A percentile compares a stretch with the other conserved stretches of the same genome.
Evolutionary conservation across 306 rosid genomes (phyloP).

Genomic region (Pterocarpus santalinus): DNA sequence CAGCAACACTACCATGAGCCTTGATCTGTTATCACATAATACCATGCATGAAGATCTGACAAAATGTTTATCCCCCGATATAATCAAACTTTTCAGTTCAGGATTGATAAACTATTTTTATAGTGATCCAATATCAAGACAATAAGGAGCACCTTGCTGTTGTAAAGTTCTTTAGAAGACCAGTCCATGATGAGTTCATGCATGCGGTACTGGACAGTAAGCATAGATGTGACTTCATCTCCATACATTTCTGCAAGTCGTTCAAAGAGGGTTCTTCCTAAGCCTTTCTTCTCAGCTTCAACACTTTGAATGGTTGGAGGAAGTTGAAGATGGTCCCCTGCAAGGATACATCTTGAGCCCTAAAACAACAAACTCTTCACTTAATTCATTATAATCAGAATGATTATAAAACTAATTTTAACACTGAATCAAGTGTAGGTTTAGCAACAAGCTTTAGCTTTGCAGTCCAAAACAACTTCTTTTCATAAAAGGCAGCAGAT

Average conservation of each 20-base stretch:
- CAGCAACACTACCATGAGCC: conserved; percentile 95
- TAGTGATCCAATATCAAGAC: conserved; percentile 40
- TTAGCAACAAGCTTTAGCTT: conserved; percentile 24
- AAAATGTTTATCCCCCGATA: conserved; percentile 14
- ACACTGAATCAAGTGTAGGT: conserved; percentile 17
- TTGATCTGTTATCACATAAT: conserved; percentile 64
- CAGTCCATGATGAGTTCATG: conserved; percentile 94
- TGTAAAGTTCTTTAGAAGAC: conserved; percentile 98
- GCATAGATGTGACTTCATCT: conserved; percentile 86
- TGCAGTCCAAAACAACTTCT: conserved; percentile 35
- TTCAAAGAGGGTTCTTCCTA: conserved; percentile 95
- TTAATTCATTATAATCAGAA: conserved; percentile 41
- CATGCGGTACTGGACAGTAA: conserved; percentile 97
- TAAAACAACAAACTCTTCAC: conserved; percentile 64
- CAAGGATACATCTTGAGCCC: conserved; percentile 99
- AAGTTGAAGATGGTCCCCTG: conserved; percentile 99
- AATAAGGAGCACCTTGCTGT: conserved; percentile 78
- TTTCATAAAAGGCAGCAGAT: conserved; percentile 18
- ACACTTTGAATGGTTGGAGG: conserved; percentile 99
- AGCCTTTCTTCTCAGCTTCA: conserved; percentile 98
- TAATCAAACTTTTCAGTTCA: conserved; percentile 39
- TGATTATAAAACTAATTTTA: conserved; percentile 21
- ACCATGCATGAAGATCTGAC: conserved; percentile 26
- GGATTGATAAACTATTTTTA: conserved; percentile 30
- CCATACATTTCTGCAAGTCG: conserved; percentile 88